These are phyloP conservation scores for Abrus precatorius DNA, from an alignment of 306 rosid species.

Conservation along the genomic window DNA sequence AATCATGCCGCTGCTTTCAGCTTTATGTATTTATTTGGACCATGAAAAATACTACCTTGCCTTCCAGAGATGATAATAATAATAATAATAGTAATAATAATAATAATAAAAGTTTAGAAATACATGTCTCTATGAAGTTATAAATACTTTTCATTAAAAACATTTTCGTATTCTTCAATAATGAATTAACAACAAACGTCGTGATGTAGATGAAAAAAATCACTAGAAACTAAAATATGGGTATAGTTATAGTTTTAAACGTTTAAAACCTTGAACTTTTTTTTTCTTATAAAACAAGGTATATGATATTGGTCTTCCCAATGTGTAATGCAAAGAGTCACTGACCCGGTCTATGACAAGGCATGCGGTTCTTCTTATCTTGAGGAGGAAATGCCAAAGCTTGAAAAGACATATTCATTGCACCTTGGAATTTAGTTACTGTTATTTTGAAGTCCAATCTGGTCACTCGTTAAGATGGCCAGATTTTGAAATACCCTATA, in stretches of 20 bases:
- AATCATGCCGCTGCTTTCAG: conserved; percentile 30
- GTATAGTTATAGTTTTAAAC: neutral
- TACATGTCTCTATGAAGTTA: neutral
- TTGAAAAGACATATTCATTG: neutral
- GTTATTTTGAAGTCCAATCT: conserved; percentile 27
- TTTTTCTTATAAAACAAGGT: too few species aligned
- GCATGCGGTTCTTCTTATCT: neutral
- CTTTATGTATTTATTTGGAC: neutral
- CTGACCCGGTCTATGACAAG: neutral
- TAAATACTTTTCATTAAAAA: neutral
- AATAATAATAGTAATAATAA: too few species aligned
- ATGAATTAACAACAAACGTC: neutral
- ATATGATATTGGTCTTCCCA: conserved; percentile 6
- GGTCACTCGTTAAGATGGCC: conserved; percentile 6
- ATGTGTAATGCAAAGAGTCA: neutral
- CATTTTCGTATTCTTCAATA: conserved; percentile 9
- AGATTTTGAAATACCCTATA: neutral
- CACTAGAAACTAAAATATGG: neutral
- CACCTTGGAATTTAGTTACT: conserved; percentile 20
- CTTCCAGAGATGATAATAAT: neutral
- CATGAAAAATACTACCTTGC: neutral
- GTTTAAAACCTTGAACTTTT: neutral
- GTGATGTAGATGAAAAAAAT: neutral
- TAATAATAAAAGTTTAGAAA: neutral
- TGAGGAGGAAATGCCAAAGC: neutral